Conservation (phyloP, 2,329 filamentous ascomycete species). For the Botrytis byssoidea region DNA sequence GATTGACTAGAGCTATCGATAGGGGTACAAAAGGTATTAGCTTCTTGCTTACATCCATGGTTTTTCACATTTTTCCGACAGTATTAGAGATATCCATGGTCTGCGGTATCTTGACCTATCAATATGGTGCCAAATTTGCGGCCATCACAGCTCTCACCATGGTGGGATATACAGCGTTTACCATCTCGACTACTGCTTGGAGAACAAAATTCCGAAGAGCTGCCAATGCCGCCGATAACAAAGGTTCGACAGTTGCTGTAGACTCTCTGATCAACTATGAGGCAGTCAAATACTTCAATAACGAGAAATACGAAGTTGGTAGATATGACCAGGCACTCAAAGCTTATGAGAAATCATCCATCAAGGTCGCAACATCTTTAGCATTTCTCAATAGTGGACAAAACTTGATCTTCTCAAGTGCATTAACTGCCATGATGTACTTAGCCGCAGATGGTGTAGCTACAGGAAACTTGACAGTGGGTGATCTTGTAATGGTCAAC, state of each 20-base stretch:
- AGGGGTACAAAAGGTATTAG: constrained; percentile 98
- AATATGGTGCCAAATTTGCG: constrained; percentile 90
- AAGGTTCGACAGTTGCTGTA: constrained; percentile 89
- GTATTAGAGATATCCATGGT: constrained; percentile 93
- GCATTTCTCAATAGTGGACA: constrained; percentile 93
- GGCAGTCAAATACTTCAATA: constrained; percentile 99
- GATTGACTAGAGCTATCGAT: constrained; percentile 89
- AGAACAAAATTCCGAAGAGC: constrained; percentile 93
- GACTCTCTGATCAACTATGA: constrained; percentile 99
- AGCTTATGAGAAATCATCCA: constrained; percentile 88
- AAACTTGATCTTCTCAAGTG: constrained; percentile 94
- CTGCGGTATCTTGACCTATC: constrained; percentile 92
- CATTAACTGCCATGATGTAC: constrained; percentile 97
- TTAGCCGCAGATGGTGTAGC: constrained; percentile 88
- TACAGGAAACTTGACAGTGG: constrained; percentile 77
- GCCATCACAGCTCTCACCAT: constrained; percentile 88
- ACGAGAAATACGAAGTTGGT: constrained; percentile 89
- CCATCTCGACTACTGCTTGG: constrained; percentile 95
- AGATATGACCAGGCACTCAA: constrained; percentile 86
- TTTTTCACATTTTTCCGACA: constrained; percentile 94
- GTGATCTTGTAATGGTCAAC: constrained; percentile 97
- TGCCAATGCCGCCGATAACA: constrained; percentile 95
- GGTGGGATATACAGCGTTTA: constrained; percentile 93
- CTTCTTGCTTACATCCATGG: constrained; percentile 95
- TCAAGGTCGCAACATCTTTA: constrained; percentile 93